These are phyloP conservation scores for Pythium vanterpoolii DNA, from an alignment of 352 stramenopile genomes.

Conservation along the genomic window DNA sequence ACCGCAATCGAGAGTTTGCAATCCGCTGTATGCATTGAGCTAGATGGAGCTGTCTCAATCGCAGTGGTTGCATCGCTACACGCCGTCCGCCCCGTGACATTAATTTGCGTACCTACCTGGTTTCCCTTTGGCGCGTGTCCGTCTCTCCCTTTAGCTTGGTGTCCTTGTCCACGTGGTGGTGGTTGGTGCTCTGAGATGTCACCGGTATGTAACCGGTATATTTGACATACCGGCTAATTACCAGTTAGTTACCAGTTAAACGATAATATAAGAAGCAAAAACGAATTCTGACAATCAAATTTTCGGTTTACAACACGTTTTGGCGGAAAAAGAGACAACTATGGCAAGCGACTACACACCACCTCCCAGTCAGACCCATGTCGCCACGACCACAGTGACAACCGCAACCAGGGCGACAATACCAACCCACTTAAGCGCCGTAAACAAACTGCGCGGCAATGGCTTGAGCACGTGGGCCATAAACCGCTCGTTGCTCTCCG, in stretches of 20 bases:
- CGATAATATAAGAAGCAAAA: too few species aligned
- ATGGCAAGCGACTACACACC: too few species aligned
- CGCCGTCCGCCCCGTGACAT: neutral
- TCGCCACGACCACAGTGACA: neutral
- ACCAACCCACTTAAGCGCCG: constrained; percentile 28
- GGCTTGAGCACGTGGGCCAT: constrained; percentile 30
- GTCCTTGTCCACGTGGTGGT: constrained; percentile 5
- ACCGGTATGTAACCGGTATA: neutral
- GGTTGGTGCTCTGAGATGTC: neutral
- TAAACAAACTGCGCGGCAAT: constrained; percentile 31
- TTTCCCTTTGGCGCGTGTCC: constrained; percentile 7
- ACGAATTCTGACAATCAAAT: too few species aligned
- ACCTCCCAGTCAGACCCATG: neutral
- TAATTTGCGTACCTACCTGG: constrained; percentile 2
- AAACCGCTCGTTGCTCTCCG: constrained; percentile 1
- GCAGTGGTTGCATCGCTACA: neutral
- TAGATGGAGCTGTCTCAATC: neutral
- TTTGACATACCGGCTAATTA: neutral
- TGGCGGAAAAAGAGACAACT: too few species aligned
- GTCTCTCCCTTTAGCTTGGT: neutral
- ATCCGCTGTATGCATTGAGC: neutral
- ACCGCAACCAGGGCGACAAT: constrained; percentile 25
- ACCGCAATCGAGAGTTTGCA: neutral
- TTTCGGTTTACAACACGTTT: too few species aligned
- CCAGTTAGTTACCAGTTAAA: too few species aligned